Conservation (phyloP, 1,284 basidiomycete genomes). For the Rhodotorula glutinis region DNA sequence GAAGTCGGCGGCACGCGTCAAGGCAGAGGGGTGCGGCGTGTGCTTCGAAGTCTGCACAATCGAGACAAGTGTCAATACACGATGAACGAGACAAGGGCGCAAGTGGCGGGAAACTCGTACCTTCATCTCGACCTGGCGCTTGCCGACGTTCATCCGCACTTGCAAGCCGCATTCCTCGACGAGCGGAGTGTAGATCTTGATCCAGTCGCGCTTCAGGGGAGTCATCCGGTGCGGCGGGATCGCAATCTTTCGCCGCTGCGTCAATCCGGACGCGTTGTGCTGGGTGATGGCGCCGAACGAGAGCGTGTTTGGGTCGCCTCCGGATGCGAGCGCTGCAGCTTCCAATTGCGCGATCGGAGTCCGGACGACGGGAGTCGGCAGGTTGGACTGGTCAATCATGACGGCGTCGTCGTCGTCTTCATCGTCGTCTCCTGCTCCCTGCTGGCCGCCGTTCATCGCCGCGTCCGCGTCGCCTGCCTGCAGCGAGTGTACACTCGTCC, state of each 20-base stretch:
- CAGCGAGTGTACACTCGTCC: constrained; percentile 1
- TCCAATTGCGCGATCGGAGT: constrained; percentile 27
- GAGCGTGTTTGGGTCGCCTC: constrained; percentile 31
- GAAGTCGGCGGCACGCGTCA: constrained; percentile 98
- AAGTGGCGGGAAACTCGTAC: constrained; percentile 54
- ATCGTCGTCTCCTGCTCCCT: constrained; percentile 12
- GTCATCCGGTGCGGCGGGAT: constrained; percentile 97
- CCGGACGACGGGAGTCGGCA: constrained; percentile 34
- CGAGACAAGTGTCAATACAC: not conserved
- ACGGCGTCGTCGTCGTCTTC: constrained; percentile 42
- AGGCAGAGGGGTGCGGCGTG: constrained; percentile 55
- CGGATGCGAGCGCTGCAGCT: not conserved
- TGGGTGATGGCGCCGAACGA: constrained; percentile 35
- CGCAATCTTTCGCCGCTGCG: constrained; percentile 54
- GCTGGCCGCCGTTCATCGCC: constrained; percentile 23
- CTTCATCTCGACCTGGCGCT: constrained; percentile 85
- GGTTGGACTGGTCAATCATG: constrained; percentile 41
- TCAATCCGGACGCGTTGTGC: constrained; percentile 27
- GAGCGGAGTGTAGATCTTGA: constrained; percentile 92
- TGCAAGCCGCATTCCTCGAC: constrained; percentile 92
- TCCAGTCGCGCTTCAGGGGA: constrained; percentile 94
- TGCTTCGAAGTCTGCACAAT: constrained; percentile 82
- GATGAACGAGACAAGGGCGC: too few relatives aligned
- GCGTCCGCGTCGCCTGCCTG: constrained; percentile 18
- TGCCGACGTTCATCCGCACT: constrained; percentile 91